These are phyloP conservation scores for Pestalotiopsis sp. DNA, from an alignment of 2,329 filamentous ascomycete species.

Conservation along the genomic window DNA sequence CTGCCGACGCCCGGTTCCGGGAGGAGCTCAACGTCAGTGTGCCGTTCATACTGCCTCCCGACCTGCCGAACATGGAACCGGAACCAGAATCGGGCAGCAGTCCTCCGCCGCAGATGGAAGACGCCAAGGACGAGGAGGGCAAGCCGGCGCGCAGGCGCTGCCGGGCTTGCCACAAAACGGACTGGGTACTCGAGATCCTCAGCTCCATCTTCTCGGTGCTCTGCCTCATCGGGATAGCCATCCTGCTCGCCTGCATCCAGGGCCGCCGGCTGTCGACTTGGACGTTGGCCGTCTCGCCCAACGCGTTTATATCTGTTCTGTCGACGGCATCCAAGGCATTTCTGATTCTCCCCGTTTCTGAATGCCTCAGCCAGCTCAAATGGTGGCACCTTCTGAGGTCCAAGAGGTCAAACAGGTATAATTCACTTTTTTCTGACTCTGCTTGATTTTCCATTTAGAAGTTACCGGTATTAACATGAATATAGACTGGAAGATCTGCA, in stretches of 20 bases:
- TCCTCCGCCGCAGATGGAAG: not conserved
- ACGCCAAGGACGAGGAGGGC: not conserved
- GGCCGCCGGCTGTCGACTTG: not conserved
- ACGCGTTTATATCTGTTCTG: slow-evolving; percentile 1
- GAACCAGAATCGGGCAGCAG: not conserved
- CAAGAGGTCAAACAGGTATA: not conserved
- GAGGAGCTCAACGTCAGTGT: not conserved
- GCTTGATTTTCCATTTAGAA: not conserved
- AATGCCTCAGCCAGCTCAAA: slow-evolving; percentile 8
- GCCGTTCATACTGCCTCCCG: not conserved
- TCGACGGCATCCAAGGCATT: slow-evolving; percentile 3
- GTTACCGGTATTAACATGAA: too few relatives aligned
- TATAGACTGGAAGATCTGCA: not conserved
- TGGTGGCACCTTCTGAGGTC: slow-evolving; percentile 8
- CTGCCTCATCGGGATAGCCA: not conserved
- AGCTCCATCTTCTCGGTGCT: not conserved
- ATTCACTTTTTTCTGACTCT: not conserved
- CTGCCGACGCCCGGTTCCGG: not conserved
- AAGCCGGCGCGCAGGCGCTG: not conserved
- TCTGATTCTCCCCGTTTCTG: not conserved
- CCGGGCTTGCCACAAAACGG: not conserved
- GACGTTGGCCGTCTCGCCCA: not conserved
- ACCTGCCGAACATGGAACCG: not conserved
- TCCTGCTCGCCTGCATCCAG: not conserved
- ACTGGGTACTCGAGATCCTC: not conserved